phyloP scores from a whole-genome alignment of 2,329 filamentous ascomycete genomes.

The Colletotrichum spaethianum region DNA sequence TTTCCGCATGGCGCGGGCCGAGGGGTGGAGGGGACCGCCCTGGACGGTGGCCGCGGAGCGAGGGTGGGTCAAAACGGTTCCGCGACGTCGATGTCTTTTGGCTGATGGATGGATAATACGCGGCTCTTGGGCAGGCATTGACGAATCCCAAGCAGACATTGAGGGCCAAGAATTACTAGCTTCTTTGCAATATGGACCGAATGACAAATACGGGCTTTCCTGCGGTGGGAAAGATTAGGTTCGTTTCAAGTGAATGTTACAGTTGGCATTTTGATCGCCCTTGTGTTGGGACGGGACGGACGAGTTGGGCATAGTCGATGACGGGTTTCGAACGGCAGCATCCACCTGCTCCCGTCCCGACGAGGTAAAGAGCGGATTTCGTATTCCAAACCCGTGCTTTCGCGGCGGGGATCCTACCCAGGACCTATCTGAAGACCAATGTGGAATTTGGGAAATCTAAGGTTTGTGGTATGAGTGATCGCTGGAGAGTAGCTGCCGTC shows the following conservation, averaged over 20 bases:
- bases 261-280: constrained; percentile 12
- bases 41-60: constrained; percentile 10
- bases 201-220: constrained; percentile 4
- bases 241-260: constrained; percentile 39
- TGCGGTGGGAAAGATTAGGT: constrained; percentile 19
- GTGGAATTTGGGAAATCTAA: background rate
- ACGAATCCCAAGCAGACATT: background rate
- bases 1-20: constrained; percentile 17
- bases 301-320: constrained; percentile 6
- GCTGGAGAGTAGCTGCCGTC: constrained; percentile 14
- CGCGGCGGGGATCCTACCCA: background rate
- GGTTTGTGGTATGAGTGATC: background rate
- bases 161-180: background rate
- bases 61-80: constrained; percentile 38
- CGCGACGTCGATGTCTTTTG: constrained; percentile 26
- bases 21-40: constrained; percentile 10
- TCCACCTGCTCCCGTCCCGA: background rate
- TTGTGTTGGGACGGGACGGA: background rate
- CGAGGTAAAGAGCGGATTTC: background rate
- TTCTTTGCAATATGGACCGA: background rate
- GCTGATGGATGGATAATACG: background rate
- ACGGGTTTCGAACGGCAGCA: background rate
- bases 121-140: background rate
- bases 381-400: background rate
- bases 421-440: too few species aligned